Evolutionary conservation across 2,329 filamentous ascomycete genomes (phyloP).

Genomic region (Botrytis cinerea): DNA sequence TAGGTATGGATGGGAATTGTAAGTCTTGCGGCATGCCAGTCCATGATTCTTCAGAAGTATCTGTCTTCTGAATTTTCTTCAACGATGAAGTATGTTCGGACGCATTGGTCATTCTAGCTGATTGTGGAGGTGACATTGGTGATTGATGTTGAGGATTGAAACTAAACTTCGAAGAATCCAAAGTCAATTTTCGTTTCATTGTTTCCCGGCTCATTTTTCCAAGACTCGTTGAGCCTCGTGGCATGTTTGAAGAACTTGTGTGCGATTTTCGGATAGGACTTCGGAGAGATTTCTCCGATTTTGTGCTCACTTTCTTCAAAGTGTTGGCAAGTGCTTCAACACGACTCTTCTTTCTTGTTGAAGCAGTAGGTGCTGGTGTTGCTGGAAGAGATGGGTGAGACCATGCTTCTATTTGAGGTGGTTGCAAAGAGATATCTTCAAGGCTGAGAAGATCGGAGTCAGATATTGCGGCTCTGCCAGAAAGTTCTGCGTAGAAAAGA

Average conservation of each 20-base stretch:
- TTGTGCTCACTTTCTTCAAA: constrained; percentile 44
- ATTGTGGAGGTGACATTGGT: constrained; percentile 49
- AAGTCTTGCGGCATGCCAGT: constrained; percentile 37
- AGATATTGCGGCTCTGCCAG: constrained; percentile 40
- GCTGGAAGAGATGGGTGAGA: constrained; percentile 33
- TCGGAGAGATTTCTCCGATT: constrained; percentile 39
- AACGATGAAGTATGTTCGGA: constrained; percentile 26
- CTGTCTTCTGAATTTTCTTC: constrained; percentile 27
- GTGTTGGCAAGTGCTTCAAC: constrained; percentile 50
- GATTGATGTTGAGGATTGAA: constrained; percentile 48
- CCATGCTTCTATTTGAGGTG: constrained; percentile 31
- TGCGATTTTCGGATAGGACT: constrained; percentile 45
- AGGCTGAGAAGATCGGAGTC: constrained; percentile 40
- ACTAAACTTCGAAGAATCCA: constrained; percentile 46
- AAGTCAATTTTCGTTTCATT: constrained; percentile 52
- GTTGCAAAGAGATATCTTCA: constrained; percentile 37
- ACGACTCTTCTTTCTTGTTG: constrained; percentile 32
- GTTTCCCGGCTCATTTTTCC: constrained; percentile 46
- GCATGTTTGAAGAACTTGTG: constrained; percentile 36
- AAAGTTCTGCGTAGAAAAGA: constrained; percentile 35
- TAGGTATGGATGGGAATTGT: constrained; percentile 33
- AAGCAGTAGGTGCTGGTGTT: constrained; percentile 31
- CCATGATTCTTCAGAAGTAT: constrained; percentile 41
- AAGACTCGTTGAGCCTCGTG: constrained; percentile 40
- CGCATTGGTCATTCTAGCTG: constrained; percentile 43